Evolutionary conservation across 352 stramenopile species (phyloP).

Genomic region (Phytophthora tubulina): DNA sequence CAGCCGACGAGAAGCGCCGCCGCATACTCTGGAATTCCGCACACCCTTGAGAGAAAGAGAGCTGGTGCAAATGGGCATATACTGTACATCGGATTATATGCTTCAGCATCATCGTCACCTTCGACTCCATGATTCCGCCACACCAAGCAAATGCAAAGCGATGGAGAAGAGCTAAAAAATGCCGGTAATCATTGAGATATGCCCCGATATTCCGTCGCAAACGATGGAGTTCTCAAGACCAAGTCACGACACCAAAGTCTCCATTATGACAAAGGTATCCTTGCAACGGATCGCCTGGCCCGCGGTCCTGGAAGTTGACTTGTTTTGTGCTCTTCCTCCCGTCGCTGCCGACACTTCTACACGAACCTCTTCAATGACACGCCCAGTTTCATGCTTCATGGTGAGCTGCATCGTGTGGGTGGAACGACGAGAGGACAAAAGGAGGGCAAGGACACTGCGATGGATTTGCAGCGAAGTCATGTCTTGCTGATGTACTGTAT

Average conservation of each 20-base stretch:
- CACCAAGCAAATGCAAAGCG: slow-evolving; percentile 26
- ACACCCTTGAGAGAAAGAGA: slow-evolving; percentile 17
- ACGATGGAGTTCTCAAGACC: not conserved
- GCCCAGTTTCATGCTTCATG: slow-evolving; percentile 11
- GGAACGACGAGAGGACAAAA: slow-evolving; percentile 22
- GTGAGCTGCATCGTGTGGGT: slow-evolving; percentile 11
- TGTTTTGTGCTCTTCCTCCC: not conserved
- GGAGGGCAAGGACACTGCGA: slow-evolving; percentile 7
- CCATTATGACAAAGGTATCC: not conserved
- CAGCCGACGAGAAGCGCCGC: slow-evolving; percentile 37
- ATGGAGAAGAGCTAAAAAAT: slow-evolving; percentile 10
- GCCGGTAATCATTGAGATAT: slow-evolving; percentile 4
- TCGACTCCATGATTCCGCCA: not conserved
- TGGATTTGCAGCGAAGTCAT: slow-evolving; percentile 34
- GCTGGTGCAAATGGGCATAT: too few relatives aligned
- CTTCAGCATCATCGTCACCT: too few relatives aligned
- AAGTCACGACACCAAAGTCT: not conserved
- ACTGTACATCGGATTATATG: too few relatives aligned
- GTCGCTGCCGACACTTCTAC: not conserved
- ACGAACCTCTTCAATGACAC: slow-evolving; percentile 3
- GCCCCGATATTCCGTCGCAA: not conserved
- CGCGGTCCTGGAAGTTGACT: not conserved
- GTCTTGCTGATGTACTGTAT: slow-evolving; percentile 16
- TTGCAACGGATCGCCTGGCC: slow-evolving; percentile 10
- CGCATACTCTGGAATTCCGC: slow-evolving; percentile 39